Evolutionary conservation across 2,329 filamentous ascomycete species (phyloP).

Genomic region (Hirsutella thompsonii): DNA sequence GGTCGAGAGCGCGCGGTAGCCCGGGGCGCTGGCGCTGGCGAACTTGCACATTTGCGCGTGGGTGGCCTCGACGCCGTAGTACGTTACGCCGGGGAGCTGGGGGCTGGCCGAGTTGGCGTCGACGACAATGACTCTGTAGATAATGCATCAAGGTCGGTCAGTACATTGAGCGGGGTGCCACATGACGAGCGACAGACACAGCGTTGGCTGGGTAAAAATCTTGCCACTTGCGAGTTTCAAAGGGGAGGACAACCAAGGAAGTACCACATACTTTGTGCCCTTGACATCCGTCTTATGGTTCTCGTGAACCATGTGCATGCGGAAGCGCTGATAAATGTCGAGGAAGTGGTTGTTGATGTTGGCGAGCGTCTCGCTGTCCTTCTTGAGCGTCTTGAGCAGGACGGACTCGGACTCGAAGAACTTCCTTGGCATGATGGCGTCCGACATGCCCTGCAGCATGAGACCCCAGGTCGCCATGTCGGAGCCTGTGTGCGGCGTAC

Average conservation of each 20-base stretch:
- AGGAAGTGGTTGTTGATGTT: conserved; percentile 64
- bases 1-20: conserved; percentile 42
- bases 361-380: conserved; percentile 60
- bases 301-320: conserved; percentile 67
- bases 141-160: too few relatives aligned
- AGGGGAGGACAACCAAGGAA: background rate
- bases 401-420: conserved; percentile 55
- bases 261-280: conserved; percentile 36
- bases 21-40: conserved; percentile 47
- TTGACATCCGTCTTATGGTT: conserved; percentile 58
- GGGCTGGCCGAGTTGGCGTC: conserved; percentile 59
- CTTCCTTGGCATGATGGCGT: conserved; percentile 49
- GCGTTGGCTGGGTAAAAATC: background rate
- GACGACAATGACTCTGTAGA: conserved; percentile 43
- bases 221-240: too few relatives aligned
- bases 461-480: conserved; percentile 56
- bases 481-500: conserved; percentile 62
- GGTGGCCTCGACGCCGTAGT: conserved; percentile 63
- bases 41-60: conserved; percentile 66
- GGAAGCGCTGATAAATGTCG: conserved; percentile 57
- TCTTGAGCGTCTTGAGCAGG: conserved; percentile 57
- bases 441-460: conserved; percentile 54
- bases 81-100: conserved; percentile 53
- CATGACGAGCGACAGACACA: background rate
- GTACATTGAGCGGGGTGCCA: background rate